Base-by-base conservation (phyloP, 2,329 filamentous ascomycete genomes). In the Canariomyces notabilis region DNA sequence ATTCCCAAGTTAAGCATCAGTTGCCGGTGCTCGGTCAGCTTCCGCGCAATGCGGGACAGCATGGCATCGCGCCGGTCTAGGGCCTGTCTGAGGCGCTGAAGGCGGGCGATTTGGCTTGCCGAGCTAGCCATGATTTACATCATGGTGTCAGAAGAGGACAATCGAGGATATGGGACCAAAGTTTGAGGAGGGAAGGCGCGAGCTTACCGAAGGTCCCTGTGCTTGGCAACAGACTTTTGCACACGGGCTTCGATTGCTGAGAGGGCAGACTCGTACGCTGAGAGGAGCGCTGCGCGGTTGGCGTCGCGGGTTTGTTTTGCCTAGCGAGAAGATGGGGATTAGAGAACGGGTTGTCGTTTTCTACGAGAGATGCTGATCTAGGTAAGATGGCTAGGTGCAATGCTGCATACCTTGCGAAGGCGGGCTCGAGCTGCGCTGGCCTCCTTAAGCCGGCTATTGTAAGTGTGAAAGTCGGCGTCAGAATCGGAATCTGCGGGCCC, bases 221-320 rank as follows among this genome's bases (percentile, higher is more conserved):
- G 54, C 39, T 56, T 53, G 34, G 46, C 19, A 12, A 55, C 38
- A 1, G 50, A 48, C 7, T 46, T 50, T 14, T 51, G 37, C 31
- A 57, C 39, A 23, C 54, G 54, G 20, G 48, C 33, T 20, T 50
- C 42, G 21, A 53, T 50, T 4, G 37, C 36, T 9, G 43, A 37
- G 31, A 57, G 45, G 21, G 51, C 36, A 14, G 29, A 6, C 2
- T 40, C 44, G 37, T 52, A 51, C 8, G 49, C 55, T 16, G 46
- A 18, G 14, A 37, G 29, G 16, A 57, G 35, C 15, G 48, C 51
- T 6, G 46, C 26, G 20, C 53, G 55, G 20, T 54, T 49, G 16
- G 48, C 46, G 43, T 57, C 50, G 8, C 54, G 56, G 22, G 23
- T 32, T 45, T 55, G 44, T 37, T 51, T 49, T 15, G 54, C 56